Conservation (phyloP, 1,284 basidiomycete species). For the Phylloporus gajari region DNA sequence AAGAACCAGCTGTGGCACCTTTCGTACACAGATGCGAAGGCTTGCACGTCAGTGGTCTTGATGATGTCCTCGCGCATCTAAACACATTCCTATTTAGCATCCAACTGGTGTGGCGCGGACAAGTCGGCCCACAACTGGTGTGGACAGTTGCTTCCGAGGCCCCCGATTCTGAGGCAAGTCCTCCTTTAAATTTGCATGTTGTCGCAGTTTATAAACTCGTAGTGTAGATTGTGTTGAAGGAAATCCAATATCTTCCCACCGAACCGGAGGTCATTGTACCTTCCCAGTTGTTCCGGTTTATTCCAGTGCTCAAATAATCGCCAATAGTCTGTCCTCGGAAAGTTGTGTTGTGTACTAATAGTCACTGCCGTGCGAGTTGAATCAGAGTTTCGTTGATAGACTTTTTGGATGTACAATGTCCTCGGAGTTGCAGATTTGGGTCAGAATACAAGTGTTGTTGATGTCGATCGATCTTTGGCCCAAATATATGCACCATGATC, state of each 20-base stretch:
- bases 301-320: neutral
- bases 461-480: too few relatives aligned
- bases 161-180: neutral
- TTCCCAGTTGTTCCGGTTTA: neutral
- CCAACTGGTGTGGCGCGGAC: fast-evolving
- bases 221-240: neutral
- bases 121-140: neutral
- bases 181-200: neutral
- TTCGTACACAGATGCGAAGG: neutral
- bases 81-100: neutral
- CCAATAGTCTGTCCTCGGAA: neutral
- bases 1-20: neutral
- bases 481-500: too few relatives aligned
- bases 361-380: too few relatives aligned
- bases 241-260: too few relatives aligned
- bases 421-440: too few relatives aligned
- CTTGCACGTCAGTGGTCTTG: neutral
- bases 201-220: neutral
- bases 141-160: neutral
- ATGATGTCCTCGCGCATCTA: neutral
- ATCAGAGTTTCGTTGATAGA: too few relatives aligned
- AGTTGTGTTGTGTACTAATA: too few relatives aligned
- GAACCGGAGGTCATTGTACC: neutral
- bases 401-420: too few relatives aligned
- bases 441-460: too few relatives aligned